phyloP scores from a whole-genome alignment of 2,329 filamentous ascomycete genomes.

The Colletotrichum sp. region DNA sequence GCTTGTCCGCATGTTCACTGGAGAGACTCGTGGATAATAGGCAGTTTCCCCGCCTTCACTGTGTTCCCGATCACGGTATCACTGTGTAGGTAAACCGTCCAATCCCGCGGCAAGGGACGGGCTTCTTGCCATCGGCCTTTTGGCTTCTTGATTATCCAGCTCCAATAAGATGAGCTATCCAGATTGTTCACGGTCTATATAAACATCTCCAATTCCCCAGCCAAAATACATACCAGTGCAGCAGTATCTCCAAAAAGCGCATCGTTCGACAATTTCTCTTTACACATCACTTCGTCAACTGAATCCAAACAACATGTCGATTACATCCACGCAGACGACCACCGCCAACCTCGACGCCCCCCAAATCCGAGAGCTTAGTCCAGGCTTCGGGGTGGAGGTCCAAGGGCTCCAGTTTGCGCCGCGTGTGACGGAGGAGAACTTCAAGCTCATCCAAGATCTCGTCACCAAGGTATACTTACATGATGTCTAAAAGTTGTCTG shows the following conservation, averaged over 20 bases:
- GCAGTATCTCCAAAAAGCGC: not conserved
- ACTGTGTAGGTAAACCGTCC: not conserved
- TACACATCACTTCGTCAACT: too few relatives aligned
- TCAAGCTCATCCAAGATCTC: not conserved
- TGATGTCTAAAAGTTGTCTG: not conserved
- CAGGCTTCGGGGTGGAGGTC: not conserved
- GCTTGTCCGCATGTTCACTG: too few relatives aligned
- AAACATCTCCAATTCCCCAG: not conserved
- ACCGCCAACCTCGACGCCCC: not conserved
- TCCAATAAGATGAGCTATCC: not conserved
- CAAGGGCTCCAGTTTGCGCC: not conserved
- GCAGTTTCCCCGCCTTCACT: not conserved
- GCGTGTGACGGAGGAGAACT: not conserved
- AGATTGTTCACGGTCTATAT: not conserved
- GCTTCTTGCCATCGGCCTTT: not conserved
- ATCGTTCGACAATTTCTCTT: too few relatives aligned
- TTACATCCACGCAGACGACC: not conserved
- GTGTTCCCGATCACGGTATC: not conserved
- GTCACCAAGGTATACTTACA: not conserved
- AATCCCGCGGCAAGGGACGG: not conserved
- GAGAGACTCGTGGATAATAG: accelerated
- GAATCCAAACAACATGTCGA: not conserved
- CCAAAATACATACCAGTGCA: accelerated
- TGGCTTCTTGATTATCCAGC: not conserved
- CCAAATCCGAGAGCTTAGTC: not conserved